These are phyloP conservation scores for Trichoderma pleuroti DNA, from an alignment of 2,329 filamentous ascomycete genomes.

Conservation along the genomic window DNA sequence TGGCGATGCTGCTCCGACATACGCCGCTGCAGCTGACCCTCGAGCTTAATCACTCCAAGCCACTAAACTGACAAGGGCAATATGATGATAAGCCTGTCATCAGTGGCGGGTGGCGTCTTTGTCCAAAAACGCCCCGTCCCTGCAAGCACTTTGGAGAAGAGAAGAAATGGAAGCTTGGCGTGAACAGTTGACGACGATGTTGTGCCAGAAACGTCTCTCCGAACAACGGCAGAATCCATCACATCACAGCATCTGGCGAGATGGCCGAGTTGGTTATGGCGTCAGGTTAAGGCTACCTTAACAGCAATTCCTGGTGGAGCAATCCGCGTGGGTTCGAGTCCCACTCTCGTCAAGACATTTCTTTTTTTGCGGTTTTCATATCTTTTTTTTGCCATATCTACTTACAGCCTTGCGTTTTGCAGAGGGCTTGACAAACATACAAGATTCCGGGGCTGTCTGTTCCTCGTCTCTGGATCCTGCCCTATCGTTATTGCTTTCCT, in stretches of 20 bases:
- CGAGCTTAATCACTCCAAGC: not conserved
- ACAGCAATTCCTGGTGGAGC: constrained; percentile 22
- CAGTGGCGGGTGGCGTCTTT: not conserved
- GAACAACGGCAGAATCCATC: not conserved
- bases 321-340: constrained; percentile 23
- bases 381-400: not conserved
- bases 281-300: constrained; percentile 21
- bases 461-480: not conserved
- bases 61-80: not conserved
- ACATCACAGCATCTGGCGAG: constrained; percentile 9
- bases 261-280: constrained; percentile 22
- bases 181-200: not conserved
- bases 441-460: not conserved
- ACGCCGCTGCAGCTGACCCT: not conserved
- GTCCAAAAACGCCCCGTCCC: not conserved
- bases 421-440: not conserved
- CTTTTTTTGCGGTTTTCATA: constrained; percentile 10
- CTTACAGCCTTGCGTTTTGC: not conserved
- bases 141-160: not conserved
- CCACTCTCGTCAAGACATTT: constrained; percentile 21
- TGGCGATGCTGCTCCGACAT: not conserved
- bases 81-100: not conserved
- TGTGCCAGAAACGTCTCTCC: constrained; percentile 2
- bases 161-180: not conserved
- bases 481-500: not conserved